phyloP scores from a whole-genome alignment of 2,329 filamentous ascomycete species.

The Orbilia javanica region DNA sequence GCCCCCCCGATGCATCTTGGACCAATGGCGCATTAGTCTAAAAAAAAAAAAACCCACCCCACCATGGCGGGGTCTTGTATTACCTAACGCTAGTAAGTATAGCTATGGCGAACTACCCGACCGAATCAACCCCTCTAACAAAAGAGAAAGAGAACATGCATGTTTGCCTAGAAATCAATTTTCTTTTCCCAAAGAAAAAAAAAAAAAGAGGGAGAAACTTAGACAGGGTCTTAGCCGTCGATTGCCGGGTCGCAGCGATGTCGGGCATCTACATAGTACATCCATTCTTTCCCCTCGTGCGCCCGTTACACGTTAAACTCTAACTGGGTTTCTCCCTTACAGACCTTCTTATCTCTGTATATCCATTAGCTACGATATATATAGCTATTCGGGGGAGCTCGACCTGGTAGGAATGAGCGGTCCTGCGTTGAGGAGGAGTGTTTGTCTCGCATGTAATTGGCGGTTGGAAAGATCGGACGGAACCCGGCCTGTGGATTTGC shows the following conservation, averaged over 20 bases:
- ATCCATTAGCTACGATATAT: too few species aligned
- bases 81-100: background rate
- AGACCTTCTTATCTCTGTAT: too few species aligned
- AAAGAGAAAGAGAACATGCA: background rate
- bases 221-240: conserved; percentile 55
- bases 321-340: background rate
- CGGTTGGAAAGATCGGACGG: conserved; percentile 6
- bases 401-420: background rate
- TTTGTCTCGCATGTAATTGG: background rate
- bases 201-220: background rate
- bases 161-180: conserved; percentile 40
- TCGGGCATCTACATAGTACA: background rate
- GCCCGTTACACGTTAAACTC: background rate
- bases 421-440: too few species aligned
- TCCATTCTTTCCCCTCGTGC: background rate
- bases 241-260: conserved; percentile 48
- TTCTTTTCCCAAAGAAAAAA: too few species aligned
- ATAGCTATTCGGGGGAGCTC: background rate
- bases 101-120: background rate
- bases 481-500: background rate
- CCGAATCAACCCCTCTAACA: too few species aligned
- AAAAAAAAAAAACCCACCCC: conserved; percentile 10
- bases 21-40: conserved; percentile 45
- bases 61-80: conserved; percentile 27
- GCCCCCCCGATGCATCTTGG: conserved; percentile 15